phyloP scores from a whole-genome alignment of 2,329 filamentous ascomycete genomes.

The Cladosporium sp. region DNA sequence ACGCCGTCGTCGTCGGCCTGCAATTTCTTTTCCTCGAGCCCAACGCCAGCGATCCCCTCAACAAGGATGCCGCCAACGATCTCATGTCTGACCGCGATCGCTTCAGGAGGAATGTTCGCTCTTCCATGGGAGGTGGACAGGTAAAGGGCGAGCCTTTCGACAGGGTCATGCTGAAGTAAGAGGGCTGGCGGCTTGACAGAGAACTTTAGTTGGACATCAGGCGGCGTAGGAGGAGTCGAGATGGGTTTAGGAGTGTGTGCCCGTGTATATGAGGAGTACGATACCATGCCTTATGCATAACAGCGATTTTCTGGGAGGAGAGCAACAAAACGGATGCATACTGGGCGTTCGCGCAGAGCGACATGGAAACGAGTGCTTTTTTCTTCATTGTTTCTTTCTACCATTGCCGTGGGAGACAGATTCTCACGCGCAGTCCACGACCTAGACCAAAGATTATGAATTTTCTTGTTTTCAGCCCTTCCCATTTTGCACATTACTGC shows the following conservation, averaged over 20 bases:
- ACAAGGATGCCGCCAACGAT: constrained; percentile 96
- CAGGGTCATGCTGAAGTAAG: constrained; percentile 31
- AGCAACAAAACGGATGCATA: constrained; percentile 2
- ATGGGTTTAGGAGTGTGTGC: not conserved
- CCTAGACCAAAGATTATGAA: constrained; percentile 1
- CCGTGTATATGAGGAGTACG: constrained; percentile 11
- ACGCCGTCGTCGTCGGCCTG: constrained; percentile 91
- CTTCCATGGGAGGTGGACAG: constrained; percentile 21
- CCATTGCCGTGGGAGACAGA: not conserved
- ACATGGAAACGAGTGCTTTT: not conserved
- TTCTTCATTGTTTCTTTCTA: no score
- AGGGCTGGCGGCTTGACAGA: no score
- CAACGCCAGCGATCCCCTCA: constrained; percentile 93
- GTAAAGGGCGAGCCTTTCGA: constrained; percentile 58
- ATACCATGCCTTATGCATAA: constrained; percentile 14
- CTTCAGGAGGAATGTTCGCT: constrained; percentile 87
- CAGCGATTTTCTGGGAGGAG: not conserved
- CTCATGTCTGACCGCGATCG: constrained; percentile 76
- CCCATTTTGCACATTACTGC: not conserved
- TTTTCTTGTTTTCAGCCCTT: not conserved
- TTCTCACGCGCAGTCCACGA: not conserved
- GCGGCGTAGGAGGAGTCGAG: not conserved
- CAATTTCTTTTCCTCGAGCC: constrained; percentile 97
- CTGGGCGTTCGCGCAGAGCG: constrained; percentile 1
- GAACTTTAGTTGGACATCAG: constrained; percentile 1